Percentiles rank a stretch among this genome's conserved stretches.
phyloP scores from a whole-genome alignment of 1,139 yeast genomes.

The Diutina sp. region DNA sequence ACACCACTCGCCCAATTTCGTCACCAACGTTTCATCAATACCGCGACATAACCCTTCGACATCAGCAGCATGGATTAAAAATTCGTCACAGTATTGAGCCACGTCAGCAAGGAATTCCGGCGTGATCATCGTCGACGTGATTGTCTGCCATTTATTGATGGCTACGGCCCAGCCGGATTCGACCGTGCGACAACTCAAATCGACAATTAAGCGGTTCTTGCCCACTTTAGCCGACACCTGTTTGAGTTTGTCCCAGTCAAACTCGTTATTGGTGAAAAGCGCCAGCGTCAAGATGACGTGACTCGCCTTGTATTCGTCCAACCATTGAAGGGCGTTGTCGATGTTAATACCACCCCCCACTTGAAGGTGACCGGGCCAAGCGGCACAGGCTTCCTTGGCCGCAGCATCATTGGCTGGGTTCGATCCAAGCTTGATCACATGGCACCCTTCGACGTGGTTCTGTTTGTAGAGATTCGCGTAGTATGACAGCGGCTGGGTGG shows the following conservation, averaged over 20 bases:
- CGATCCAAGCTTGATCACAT: conserved; percentile 83
- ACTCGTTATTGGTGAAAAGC: conserved; percentile 51
- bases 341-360: conserved; percentile 87
- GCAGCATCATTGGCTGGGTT: conserved; percentile 67
- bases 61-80: conserved; percentile 93
- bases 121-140: conserved; percentile 52
- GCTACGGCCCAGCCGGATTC: conserved; percentile 71
- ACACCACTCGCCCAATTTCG: conserved; percentile 68
- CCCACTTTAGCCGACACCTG: conserved; percentile 43
- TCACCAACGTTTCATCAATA: conserved; percentile 68
- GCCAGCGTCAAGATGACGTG: conserved; percentile 91
- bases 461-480: conserved; percentile 62
- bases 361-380: conserved; percentile 71
- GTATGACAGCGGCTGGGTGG: conserved; percentile 60
- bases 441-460: conserved; percentile 59
- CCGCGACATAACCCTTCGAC: conserved; percentile 95
- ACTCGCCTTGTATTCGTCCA: conserved; percentile 47
- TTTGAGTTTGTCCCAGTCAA: conserved; percentile 42
- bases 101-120: conserved; percentile 40
- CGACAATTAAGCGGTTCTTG: conserved; percentile 63
- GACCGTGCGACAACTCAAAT: conserved; percentile 68
- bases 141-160: conserved; percentile 92
- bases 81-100: conserved; percentile 64
- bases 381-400: conserved; percentile 57
- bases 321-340: conserved; percentile 66